Conservation (phyloP, 192 early-diverging fungal genomes). For the Linnemannia exigua region DNA sequence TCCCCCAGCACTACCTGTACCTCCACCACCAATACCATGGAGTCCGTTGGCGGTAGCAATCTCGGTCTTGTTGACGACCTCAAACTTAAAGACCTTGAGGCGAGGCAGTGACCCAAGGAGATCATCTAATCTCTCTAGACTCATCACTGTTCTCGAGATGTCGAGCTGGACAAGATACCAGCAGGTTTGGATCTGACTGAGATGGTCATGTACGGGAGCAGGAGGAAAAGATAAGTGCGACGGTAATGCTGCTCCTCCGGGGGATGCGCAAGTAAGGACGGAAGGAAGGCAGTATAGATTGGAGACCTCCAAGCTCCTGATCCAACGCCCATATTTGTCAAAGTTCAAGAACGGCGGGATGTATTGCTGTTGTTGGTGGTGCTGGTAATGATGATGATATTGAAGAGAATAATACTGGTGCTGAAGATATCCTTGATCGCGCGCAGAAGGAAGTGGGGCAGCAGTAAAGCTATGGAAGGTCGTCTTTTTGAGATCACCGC, state of each 20-base stretch:
- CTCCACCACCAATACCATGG: neutral
- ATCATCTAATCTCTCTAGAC: conserved; percentile 37
- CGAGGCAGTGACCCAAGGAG: conserved; percentile 30
- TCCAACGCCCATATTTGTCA: conserved; percentile 38
- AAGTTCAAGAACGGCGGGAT: conserved; percentile 38
- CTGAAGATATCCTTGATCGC: neutral
- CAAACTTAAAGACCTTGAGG: conserved; percentile 51
- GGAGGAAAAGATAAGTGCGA: neutral
- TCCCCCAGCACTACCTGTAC: neutral
- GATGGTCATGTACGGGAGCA: conserved; percentile 32
- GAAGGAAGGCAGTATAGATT: conserved; percentile 29
- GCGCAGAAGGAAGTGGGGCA: neutral
- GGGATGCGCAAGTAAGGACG: neutral
- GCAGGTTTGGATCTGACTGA: conserved; percentile 41
- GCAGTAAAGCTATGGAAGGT: neutral
- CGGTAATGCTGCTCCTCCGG: neutral
- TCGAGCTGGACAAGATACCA: conserved; percentile 26
- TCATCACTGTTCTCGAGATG: conserved; percentile 49
- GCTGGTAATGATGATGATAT: neutral
- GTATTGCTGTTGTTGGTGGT: conserved; percentile 8
- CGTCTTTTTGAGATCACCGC: neutral
- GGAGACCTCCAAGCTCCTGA: conserved; percentile 30
- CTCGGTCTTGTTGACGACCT: conserved; percentile 39
- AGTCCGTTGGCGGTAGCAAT: neutral
- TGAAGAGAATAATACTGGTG: neutral